A percentile compares a stretch with the other conserved stretches of the same genome.
These are phyloP conservation scores for Arthroderma uncinatum DNA, from an alignment of 2,329 filamentous ascomycete species.

Conservation along the genomic window DNA sequence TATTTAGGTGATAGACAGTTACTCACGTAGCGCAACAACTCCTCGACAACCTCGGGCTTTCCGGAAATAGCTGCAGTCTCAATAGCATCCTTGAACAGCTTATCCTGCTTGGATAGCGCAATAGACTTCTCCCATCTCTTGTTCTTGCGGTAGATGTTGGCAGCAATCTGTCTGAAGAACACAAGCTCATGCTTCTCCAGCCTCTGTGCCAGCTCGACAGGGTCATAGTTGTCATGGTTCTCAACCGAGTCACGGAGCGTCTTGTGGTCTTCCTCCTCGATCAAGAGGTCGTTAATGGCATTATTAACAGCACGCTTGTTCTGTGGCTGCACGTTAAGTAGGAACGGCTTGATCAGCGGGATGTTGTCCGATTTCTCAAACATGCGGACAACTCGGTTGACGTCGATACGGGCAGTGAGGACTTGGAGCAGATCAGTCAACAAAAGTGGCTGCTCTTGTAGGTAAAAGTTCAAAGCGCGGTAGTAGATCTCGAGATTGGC, in stretches of 20 bases:
- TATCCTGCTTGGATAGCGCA: conserved; percentile 94
- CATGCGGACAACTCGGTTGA: conserved; percentile 98
- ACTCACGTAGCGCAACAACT: conserved; percentile 93
- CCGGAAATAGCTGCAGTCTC: conserved; percentile 88
- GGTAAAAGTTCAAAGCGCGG: conserved; percentile 89
- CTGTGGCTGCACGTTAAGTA: conserved; percentile 88
- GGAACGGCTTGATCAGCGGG: conserved; percentile 95
- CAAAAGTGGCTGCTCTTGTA: conserved; percentile 90
- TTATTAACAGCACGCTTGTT: conserved; percentile 98
- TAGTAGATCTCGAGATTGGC: conserved; percentile 99
- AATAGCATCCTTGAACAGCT: conserved; percentile 98
- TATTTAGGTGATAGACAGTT: neutral
- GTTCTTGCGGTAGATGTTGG: conserved; percentile 98
- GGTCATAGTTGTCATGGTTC: conserved; percentile 98
- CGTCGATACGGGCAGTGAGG: conserved; percentile 85
- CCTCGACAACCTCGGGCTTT: conserved; percentile 88
- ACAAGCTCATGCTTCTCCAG: conserved; percentile 96
- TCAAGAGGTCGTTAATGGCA: conserved; percentile 92
- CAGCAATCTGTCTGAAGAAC: conserved; percentile 98
- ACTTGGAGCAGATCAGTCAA: conserved; percentile 91
- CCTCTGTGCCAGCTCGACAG: conserved; percentile 78
- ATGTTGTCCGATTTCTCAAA: conserved; percentile 98
- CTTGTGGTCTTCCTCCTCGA: conserved; percentile 99
- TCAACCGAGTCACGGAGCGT: conserved; percentile 93
- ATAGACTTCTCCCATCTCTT: conserved; percentile 99